These are phyloP conservation scores for Galerina marginata DNA, from an alignment of 768 basidiomycete species.

Conservation along the genomic window DNA sequence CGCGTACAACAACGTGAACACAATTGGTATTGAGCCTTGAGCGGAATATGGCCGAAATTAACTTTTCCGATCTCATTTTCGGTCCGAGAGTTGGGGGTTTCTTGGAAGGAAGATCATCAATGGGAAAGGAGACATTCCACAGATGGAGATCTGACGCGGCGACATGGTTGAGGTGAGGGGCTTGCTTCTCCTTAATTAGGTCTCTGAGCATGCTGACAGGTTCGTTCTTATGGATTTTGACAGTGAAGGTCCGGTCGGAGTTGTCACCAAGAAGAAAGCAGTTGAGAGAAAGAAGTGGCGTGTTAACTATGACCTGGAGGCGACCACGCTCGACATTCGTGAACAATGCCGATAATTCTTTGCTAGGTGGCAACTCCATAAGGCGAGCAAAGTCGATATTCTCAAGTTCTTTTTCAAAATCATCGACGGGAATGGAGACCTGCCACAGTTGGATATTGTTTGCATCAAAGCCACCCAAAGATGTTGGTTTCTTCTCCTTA, in stretches of 20 bases:
- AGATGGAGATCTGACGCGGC: not conserved
- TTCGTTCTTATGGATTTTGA: not conserved
- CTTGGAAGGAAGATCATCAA: not conserved
- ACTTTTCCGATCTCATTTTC: not conserved
- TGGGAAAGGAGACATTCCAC: not conserved
- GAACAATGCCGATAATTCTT: too few species aligned
- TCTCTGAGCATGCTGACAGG: not conserved
- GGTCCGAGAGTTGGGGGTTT: not conserved
- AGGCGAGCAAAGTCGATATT: too few species aligned
- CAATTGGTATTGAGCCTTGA: not conserved
- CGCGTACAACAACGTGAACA: not conserved
- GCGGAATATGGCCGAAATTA: not conserved
- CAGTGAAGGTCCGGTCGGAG: not conserved
- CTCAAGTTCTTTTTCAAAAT: too few species aligned
- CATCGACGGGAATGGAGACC: too few species aligned
- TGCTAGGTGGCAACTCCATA: too few species aligned
- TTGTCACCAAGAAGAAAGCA: not conserved
- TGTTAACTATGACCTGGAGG: too few species aligned
- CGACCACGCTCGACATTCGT: too few species aligned
- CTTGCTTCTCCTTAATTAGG: not conserved
- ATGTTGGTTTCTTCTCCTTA: too few species aligned
- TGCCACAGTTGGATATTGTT: too few species aligned
- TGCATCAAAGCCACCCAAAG: too few species aligned
- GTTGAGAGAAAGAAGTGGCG: not conserved
- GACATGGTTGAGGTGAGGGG: not conserved